phyloP scores from a whole-genome alignment of 2,329 filamentous ascomycete species.

The Stachybotrys chartarum region DNA sequence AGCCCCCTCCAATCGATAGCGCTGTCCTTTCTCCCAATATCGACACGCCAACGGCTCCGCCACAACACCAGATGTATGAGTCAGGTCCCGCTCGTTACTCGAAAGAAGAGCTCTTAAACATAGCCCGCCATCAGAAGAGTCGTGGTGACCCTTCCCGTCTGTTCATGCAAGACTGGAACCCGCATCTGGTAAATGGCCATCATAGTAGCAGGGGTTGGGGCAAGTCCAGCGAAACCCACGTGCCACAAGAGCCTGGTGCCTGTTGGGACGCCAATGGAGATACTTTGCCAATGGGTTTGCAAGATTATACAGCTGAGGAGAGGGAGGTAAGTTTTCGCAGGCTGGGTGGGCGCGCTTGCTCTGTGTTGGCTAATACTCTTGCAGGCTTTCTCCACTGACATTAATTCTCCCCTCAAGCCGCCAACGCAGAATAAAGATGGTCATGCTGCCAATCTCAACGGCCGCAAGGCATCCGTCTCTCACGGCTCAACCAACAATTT shows the following conservation, averaged over 20 bases:
- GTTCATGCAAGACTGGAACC: slow-evolving; percentile 73
- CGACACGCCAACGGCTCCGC: slow-evolving; percentile 28
- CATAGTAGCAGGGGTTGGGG: slow-evolving; percentile 63
- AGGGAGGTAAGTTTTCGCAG: slow-evolving; percentile 43
- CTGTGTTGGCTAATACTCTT: slow-evolving; percentile 11
- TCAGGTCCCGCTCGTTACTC: slow-evolving; percentile 56
- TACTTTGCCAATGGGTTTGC: slow-evolving; percentile 63
- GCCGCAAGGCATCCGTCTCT: slow-evolving; percentile 79
- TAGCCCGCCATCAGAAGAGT: slow-evolving; percentile 52
- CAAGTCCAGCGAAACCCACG: slow-evolving; percentile 65
- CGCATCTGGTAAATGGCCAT: slow-evolving; percentile 60
- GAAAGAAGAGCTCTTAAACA: slow-evolving; percentile 69
- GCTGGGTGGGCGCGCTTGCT: not conserved
- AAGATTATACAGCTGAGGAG: slow-evolving; percentile 59
- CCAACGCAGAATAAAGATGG: slow-evolving; percentile 67
- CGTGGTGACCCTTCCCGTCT: slow-evolving; percentile 53
- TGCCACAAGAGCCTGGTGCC: slow-evolving; percentile 74
- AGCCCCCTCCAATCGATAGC: slow-evolving; percentile 27
- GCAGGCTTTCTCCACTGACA: slow-evolving; percentile 74
- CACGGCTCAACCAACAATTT: slow-evolving; percentile 58
- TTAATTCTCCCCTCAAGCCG: slow-evolving; percentile 90
- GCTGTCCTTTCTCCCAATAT: slow-evolving; percentile 29
- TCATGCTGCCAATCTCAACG: slow-evolving; percentile 51
- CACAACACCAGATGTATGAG: slow-evolving; percentile 22
- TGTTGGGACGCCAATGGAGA: slow-evolving; percentile 79